Percentiles rank a stretch among this genome's conserved stretches.
Evolutionary conservation across 192 early-diverging fungal species (phyloP).

Genomic region (Physocladia obscura): DNA sequence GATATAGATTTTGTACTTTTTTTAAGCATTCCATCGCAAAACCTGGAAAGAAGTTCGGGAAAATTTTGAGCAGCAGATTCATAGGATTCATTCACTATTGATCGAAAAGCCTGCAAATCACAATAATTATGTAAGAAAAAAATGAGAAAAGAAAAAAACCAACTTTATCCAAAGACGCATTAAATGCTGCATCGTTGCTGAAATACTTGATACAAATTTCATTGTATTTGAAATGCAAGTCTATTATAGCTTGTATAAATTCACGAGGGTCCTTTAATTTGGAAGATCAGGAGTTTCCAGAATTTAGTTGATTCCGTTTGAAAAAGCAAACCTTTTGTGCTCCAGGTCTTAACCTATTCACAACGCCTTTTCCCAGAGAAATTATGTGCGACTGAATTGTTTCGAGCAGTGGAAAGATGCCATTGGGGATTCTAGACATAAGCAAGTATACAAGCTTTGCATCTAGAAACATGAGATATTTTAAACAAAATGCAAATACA

Average conservation of each 20-base stretch:
- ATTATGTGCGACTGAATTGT: slow-evolving; percentile 69
- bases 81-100: slow-evolving; percentile 62
- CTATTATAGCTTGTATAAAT: slow-evolving; percentile 67
- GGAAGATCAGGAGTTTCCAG: background rate
- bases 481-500: background rate
- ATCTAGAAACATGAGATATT: slow-evolving; percentile 43
- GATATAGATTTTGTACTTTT: slow-evolving; percentile 48
- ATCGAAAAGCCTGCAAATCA: slow-evolving; percentile 60
- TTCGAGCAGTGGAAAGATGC: slow-evolving; percentile 57
- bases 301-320: background rate
- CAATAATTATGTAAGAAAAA: background rate
- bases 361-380: slow-evolving; percentile 54
- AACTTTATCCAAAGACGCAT: slow-evolving; percentile 77
- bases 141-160: background rate
- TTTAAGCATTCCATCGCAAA: slow-evolving; percentile 73
- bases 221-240: slow-evolving; percentile 64
- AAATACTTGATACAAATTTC: slow-evolving; percentile 62
- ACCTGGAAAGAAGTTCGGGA: slow-evolving; percentile 80
- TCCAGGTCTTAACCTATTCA: slow-evolving; percentile 43
- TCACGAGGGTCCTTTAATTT: slow-evolving; percentile 70
- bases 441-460: slow-evolving; percentile 67
- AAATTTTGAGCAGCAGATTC: slow-evolving; percentile 49
- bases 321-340: slow-evolving; percentile 48
- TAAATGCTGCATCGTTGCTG: slow-evolving; percentile 64
- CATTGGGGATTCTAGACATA: slow-evolving; percentile 63